Evolutionary conservation across 1,139 yeast species (phyloP), one percentile per base, ranked within the genome.

Genomic region (Saccharomycopsis crataegensis): DNA sequence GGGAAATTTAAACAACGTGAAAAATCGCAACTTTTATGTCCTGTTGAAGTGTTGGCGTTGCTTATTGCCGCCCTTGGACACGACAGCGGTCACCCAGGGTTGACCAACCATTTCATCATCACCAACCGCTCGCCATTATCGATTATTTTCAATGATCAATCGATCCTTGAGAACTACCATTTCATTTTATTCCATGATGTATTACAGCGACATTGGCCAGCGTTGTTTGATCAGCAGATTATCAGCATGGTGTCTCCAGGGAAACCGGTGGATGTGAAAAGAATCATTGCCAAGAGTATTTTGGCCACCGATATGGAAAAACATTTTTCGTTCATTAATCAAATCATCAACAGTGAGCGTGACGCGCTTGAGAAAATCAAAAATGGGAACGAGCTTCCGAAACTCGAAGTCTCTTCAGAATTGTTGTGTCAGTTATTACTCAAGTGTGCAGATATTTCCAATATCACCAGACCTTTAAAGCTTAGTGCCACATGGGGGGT

Each of bases 61-160:
- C 74, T 88, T 46, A 74, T 90, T 31, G 88, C 96, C 1, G 96
- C 96, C 1, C 71, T 91, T 50, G 98, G 99, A 49, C 99, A 93
- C 68, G 99, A 93, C 68, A 83, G 88, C 37, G 96, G 96, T 22
- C 99, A 93, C 67, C 98, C 99, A 0, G 99, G 98, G 1, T 83
- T 90, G 17, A 89, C 96, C 11, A 89, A 90, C 67, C 80, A 82
- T 46, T 83, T 89, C 60, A 71, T 91, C 69, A 74, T 77, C 37
- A 73, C 78, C 57, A 68, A 80, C 61, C 68, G 76, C n/a, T 78
- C 95, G 0, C 90, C 91, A 8, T 73, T 88, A 32, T 80, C 94
- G 1, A 67, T 69, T 53, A 64, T 79, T 16, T 89, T 81, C 69
- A 74, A 81, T 56, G 83, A 82, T 59, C 71, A 80, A 56, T 83